phyloP scores from a whole-genome alignment of 2,329 filamentous ascomycete genomes.

The Plenodomus lindquistii region DNA sequence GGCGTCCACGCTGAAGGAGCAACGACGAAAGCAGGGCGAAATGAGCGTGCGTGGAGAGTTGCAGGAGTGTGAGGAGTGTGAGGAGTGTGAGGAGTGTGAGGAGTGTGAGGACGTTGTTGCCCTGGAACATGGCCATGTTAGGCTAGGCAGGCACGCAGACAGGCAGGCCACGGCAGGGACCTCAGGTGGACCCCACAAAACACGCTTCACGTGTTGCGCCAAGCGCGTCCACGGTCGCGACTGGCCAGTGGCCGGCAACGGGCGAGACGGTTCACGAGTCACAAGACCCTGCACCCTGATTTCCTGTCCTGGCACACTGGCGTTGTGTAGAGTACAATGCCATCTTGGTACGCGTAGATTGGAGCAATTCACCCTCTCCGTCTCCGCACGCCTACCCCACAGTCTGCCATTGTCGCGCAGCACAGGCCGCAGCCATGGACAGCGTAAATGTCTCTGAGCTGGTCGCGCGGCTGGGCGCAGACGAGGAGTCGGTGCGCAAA shows the following conservation, averaged over 20 bases:
- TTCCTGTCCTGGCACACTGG: conserved; percentile 4
- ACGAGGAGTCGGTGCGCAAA: conserved; percentile 89
- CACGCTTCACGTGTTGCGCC: conserved; percentile 29
- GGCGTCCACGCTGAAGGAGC: not conserved
- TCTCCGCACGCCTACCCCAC: conserved; percentile 14
- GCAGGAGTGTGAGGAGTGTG: not conserved
- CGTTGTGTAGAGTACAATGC: conserved; percentile 6
- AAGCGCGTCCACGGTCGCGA: conserved; percentile 16
- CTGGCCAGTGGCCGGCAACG: conserved; percentile 12
- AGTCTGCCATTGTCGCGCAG: conserved; percentile 4
- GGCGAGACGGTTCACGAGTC: conserved; percentile 7
- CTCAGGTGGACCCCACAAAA: conserved; percentile 14
- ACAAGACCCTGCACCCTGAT: conserved; percentile 5
- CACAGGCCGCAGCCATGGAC: conserved; percentile 50
- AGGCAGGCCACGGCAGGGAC: not conserved
- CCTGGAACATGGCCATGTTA: conserved; percentile 12
- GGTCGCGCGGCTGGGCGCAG: conserved; percentile 61
- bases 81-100: not conserved
- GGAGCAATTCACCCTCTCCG: conserved; percentile 14
- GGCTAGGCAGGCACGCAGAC: conserved; percentile 6
- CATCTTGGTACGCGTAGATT: conserved; percentile 8
- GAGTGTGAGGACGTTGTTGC: conserved; percentile 9
- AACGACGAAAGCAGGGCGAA: conserved; percentile 1
- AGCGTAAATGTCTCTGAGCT: conserved; percentile 61
- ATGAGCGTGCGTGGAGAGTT: not conserved